Evolutionary conservation across 129 eudicot species (phyloP), one percentile per base, ranked within the genome.

Genomic region (Tagetes erecta): DNA sequence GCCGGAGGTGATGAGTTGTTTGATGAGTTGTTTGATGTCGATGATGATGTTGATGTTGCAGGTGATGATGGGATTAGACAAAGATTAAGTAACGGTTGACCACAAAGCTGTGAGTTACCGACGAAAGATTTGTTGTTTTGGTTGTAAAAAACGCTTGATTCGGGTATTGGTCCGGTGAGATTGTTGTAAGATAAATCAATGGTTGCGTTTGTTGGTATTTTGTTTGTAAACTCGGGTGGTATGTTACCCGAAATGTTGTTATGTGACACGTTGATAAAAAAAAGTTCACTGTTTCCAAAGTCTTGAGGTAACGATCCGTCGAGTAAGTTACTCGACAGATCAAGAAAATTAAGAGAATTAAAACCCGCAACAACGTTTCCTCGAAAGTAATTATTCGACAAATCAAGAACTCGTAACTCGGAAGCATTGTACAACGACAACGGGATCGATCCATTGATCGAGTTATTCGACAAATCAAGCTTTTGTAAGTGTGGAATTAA

Each of bases 381-480:
- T 37, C 73, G 77, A 40, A 95, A 72, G 65, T 86, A 86, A 47
- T 94, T 95, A 75, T 88, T 83, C 5, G 97, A 88, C 8, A 95
- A 67, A 70, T 95, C 97, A 58, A 95, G 82, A 10, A 38, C 39
- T 52, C 71, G 72, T 35, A 95, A 91, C 66, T 77, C 71, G 0
- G 90, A 36, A 0, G 86, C 83, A 35, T 69, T 70, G 67, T 81
- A 91, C 2, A 95, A 68, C 8, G 96, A 69, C 12, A 47, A 13
- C 1, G 97, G 97, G 20, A 95, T 72, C 0, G 99, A 85, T 34
- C 99, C 99, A 35, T 95, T 91, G 44, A 95, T 81, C 10, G 92
- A 91, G 73, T 95, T 95, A 75, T 84, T 85, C 14, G 99, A 91
- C 52, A 95, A 80, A 64, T 91, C 86, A 1, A 95, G 87, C 3